Conservation (phyloP, 306 rosid species). For the Cicer pinnatifidum region DNA sequence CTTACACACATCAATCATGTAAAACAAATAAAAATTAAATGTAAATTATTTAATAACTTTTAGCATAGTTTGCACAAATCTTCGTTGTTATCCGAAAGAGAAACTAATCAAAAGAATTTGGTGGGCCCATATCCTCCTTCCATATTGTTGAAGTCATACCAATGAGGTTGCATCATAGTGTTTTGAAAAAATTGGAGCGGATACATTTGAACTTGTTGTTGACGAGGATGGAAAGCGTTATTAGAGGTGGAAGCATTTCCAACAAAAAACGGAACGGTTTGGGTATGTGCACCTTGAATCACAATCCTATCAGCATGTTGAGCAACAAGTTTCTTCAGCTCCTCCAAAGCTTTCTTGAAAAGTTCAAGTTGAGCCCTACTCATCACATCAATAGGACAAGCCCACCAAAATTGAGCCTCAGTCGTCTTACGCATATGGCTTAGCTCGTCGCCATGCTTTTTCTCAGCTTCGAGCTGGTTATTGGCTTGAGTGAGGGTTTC, state of each 20-base stretch:
- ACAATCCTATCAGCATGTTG: neutral
- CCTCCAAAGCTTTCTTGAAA: neutral
- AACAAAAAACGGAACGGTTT: neutral
- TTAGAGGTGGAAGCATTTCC: neutral
- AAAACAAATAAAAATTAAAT: no score
- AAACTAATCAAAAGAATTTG: constrained; percentile 26
- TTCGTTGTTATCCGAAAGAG: neutral
- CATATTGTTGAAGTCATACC: constrained; percentile 31
- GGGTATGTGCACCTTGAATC: neutral
- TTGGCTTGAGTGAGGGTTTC: constrained; percentile 2
- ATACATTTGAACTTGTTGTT: constrained; percentile 1
- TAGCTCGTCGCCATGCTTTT: neutral
- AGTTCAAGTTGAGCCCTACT: neutral
- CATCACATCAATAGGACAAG: neutral
- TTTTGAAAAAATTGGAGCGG: neutral
- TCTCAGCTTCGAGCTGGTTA: neutral
- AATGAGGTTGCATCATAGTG: constrained; percentile 8
- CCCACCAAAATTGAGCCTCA: constrained; percentile 35
- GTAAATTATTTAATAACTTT: neutral
- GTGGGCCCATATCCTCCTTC: neutral
- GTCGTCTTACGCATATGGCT: neutral
- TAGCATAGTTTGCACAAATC: neutral
- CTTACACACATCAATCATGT: no score
- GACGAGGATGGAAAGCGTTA: neutral
- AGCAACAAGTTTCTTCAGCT: neutral